Evolutionary conservation across 2,329 filamentous ascomycete genomes (phyloP), one percentile per base, ranked within the genome.

Genomic region (Erysiphe pulchra): DNA sequence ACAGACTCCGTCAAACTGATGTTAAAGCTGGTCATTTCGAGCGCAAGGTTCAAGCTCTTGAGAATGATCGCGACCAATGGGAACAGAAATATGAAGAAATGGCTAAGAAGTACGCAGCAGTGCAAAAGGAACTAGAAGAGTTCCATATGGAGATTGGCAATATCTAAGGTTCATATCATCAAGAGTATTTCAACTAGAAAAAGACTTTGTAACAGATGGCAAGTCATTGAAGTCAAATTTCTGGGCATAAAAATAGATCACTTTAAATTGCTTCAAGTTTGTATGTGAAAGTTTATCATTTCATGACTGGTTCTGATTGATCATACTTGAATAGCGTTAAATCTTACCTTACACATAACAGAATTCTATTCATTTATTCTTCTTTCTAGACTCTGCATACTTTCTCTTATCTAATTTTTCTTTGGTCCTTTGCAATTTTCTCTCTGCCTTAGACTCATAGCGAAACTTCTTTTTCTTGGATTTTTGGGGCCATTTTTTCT

Each of bases 11-110:
- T 63, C 86, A 93, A 70, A 94, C 90, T 67, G 90, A 98, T 63
- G 85, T 95, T 68, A 95, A 95, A 73, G 86, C 87, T 59, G 90
- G 87, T 58, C 87, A 98, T 70, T 95, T 87, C 66, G 90, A 98
- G 71, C 90, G 90, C 67, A 95, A 95, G 73, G 90, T 95, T 56
- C 84, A 94, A 66, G 87, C 90, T 58, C 77, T 94, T 60, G 90
- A 98, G 69, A 70, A 75, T 60, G 75, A 86, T 62, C 80, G 83
- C 58, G 85, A 94, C 65, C 76, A 86, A 65, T 94, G 86, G 86
- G 90, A 95, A 71, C 62, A 71, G 65, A 95, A 98, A 71, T 95
- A 92, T 68, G 90, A 95, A 68, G 87, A 95, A 64, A 92, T 93
- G 80, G 65, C 78, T 57, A 80, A 86, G 75, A 92, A 94, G 69